phyloP scores from a whole-genome alignment of 2,329 filamentous ascomycete species.

The Dryadomyces quercivorus region DNA sequence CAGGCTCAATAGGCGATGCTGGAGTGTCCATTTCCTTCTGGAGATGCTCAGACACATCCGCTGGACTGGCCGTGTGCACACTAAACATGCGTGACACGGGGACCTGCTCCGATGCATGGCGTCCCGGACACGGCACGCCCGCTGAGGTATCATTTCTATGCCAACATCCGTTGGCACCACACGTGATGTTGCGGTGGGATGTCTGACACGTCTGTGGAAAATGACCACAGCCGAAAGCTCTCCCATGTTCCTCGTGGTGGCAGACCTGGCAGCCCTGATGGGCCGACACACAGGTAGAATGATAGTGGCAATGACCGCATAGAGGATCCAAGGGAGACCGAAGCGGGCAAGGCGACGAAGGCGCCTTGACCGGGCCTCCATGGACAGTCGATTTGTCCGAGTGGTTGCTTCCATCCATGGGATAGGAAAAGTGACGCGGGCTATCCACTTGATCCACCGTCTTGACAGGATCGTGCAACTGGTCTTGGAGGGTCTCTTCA shows the following conservation, averaged over 20 bases:
- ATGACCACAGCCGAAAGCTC: background rate
- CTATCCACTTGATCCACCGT: too few relatives aligned
- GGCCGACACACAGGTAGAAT: background rate
- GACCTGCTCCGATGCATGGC: background rate
- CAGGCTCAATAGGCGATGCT: background rate
- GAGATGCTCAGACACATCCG: background rate
- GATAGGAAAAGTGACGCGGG: background rate
- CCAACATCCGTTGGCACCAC: too few relatives aligned
- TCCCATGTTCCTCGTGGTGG: background rate
- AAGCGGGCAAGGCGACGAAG: background rate
- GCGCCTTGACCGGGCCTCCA: background rate
- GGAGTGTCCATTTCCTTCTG: background rate
- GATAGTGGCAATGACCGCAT: background rate
- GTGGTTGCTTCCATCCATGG: background rate
- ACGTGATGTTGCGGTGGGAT: background rate
- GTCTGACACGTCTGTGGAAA: background rate
- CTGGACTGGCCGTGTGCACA: conserved; percentile 8
- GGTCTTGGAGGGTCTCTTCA: too few relatives aligned
- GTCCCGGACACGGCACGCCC: background rate
- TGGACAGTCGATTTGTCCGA: background rate
- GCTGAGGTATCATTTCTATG: background rate
- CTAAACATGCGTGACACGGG: conserved; percentile 7
- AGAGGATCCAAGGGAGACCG: background rate
- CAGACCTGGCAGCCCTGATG: background rate
- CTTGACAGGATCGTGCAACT: too few relatives aligned